Conservation (phyloP, 2,329 filamentous ascomycete genomes). For the Ceratocystis eucalypticola region DNA sequence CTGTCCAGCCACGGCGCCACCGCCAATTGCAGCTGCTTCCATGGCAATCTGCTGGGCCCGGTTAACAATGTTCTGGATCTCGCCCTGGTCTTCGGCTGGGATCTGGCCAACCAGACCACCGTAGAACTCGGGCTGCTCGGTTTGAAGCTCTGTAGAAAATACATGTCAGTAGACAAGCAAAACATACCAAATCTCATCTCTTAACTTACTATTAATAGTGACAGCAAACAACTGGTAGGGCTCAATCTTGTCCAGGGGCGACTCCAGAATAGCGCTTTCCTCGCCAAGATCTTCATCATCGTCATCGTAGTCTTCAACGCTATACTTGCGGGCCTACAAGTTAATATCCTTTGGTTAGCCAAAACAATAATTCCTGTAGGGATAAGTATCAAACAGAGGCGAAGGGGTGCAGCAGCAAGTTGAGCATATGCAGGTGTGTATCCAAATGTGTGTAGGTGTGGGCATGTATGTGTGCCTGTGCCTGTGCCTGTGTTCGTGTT, state of each 20-base stretch:
- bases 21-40: conserved; percentile 24
- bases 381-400: too few species aligned
- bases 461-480: too few species aligned
- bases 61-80: conserved; percentile 68
- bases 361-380: too few species aligned
- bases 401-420: too few species aligned
- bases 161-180: neutral
- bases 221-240: conserved; percentile 81
- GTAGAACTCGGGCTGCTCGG: conserved; percentile 83
- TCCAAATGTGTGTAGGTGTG: too few species aligned
- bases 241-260: conserved; percentile 87
- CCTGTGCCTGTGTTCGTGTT: too few species aligned
- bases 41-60: conserved; percentile 36
- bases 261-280: conserved; percentile 84
- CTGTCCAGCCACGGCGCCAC: conserved; percentile 18
- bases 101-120: conserved; percentile 65
- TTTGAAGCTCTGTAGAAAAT: conserved; percentile 56
- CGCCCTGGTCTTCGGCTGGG: conserved; percentile 62
- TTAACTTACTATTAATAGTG: conserved; percentile 62
- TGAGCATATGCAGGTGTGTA: too few species aligned
- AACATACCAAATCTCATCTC: neutral
- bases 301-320: conserved; percentile 42
- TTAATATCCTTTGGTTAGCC: too few species aligned
- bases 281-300: conserved; percentile 75
- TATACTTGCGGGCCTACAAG: conserved; percentile 65